Conservation (phyloP, 352 stramenopile genomes). For the Phytophthora uliginosa region DNA sequence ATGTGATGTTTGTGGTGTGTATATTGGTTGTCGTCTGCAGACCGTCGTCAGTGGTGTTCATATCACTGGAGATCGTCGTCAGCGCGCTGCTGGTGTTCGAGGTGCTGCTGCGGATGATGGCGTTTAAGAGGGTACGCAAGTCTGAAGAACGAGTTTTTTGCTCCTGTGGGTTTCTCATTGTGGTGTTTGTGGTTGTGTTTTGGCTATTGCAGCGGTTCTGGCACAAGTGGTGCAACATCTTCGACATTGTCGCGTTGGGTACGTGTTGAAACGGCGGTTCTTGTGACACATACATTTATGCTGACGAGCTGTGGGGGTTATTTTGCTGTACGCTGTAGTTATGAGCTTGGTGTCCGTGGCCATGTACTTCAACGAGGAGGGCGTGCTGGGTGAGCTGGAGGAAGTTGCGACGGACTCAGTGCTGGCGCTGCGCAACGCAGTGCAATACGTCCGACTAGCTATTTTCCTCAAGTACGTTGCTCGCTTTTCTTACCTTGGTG, state of each 20-base stretch:
- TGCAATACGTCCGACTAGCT: constrained; percentile 84
- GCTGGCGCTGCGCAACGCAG: constrained; percentile 79
- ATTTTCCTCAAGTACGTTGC: constrained; percentile 85
- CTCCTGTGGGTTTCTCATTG: not conserved
- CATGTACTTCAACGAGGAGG: constrained; percentile 90
- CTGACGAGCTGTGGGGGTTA: not conserved
- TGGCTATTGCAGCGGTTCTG: constrained; percentile 67
- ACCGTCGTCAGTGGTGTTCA: constrained; percentile 81
- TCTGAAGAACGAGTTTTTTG: not conserved
- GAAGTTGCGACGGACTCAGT: constrained; percentile 83
- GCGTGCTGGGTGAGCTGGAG: constrained; percentile 84
- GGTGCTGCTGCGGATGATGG: constrained; percentile 85
- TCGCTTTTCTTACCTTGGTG: not conserved
- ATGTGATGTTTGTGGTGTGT: not conserved
- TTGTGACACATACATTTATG: not conserved
- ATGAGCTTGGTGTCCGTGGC: constrained; percentile 83
- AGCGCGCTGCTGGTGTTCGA: constrained; percentile 83
- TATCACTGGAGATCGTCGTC: constrained; percentile 83
- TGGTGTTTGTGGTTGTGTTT: not conserved
- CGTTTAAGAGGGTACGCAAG: constrained; percentile 68
- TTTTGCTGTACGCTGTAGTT: constrained; percentile 37
- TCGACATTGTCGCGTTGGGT: constrained; percentile 84
- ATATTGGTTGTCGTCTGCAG: constrained; percentile 28
- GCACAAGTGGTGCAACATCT: constrained; percentile 90
- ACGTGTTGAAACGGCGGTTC: constrained; percentile 4